Base-by-base conservation (phyloP, 2,329 filamentous ascomycete species). In the Colletotrichum plurivorum region DNA sequence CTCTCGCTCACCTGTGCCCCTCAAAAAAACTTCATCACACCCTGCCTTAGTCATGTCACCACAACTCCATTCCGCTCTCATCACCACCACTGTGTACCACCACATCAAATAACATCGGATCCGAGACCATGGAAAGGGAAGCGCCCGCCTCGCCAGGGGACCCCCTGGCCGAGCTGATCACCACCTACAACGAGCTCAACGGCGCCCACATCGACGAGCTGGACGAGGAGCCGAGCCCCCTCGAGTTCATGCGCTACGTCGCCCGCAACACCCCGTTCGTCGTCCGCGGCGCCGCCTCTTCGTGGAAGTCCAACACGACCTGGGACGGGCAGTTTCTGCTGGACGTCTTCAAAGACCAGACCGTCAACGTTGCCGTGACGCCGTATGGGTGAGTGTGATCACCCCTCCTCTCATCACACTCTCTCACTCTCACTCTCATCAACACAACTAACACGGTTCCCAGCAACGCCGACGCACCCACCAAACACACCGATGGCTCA, bases 181-280 rank as follows among this genome's bases (percentile, higher is more conserved):
- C 82, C 12, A 88, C 85, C n/a, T 95, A 93, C 79, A 88, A 92
- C 75, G 92, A 94, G 73, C 87, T 95, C 63, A 95, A 95, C 76
- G 79, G 84, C 64, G 77, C 82, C 22, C 73, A 75, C 16, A 83
- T 94, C 65, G 87, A 92, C 53, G 89, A 90, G 73, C 84, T 94
- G 3, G 51, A 83, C 15, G 83, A 87, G 49, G 88, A 91, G 56
- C 93, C 93, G 4, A 93, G 90, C 31, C 88, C 93, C 0, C 85
- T 96, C 6, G 91, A 95, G 75, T 95, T 95, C 77, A 92, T 94
- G 89, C 88, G 92, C 74, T 92, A 90, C 78, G 92, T 95, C 20
- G 86, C 91, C 16, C 85, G 84, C 43, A 96, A 95, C 76, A 87
- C 89, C 1, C 93, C 93, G 0, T 95, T 95, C 73, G 87, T 95